Evolutionary conservation across 148 eudicot species (phyloP).

Genomic region (Euryodendron excelsum): DNA sequence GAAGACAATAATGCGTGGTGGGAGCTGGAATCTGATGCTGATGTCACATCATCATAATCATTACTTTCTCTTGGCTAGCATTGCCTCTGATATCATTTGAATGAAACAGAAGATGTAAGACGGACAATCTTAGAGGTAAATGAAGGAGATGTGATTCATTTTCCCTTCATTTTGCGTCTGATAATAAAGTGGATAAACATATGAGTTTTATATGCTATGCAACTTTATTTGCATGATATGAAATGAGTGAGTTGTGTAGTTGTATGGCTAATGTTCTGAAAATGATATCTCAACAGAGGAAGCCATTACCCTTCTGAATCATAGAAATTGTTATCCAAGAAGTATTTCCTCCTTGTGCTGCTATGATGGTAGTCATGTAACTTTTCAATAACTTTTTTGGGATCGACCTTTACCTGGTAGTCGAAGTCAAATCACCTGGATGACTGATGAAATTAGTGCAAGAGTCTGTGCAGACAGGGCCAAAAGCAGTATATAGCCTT

Average conservation of each 20-base stretch:
- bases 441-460: background rate
- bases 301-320: too few relatives aligned
- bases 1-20: slow-evolving; percentile 36
- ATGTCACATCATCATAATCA: slow-evolving; percentile 10
- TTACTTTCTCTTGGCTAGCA: background rate
- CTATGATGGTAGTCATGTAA: background rate
- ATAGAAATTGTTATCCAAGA: too few relatives aligned
- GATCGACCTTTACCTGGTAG: background rate
- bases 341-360: too few relatives aligned
- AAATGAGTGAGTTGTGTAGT: too few relatives aligned
- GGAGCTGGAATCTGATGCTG: slow-evolving; percentile 33
- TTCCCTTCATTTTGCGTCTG: background rate
- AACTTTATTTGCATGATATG: slow-evolving; percentile 1
- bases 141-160: background rate
- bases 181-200: background rate
- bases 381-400: background rate
- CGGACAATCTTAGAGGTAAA: background rate
- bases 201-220: background rate
- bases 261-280: too few relatives aligned
- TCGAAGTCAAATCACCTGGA: background rate
- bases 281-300: too few relatives aligned
- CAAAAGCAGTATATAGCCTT: too few relatives aligned
- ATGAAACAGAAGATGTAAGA: background rate
- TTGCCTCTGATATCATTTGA: background rate
- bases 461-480: too few relatives aligned